Base-by-base conservation (phyloP, 2,329 filamentous ascomycete genomes). In the Aspergillus awamori region DNA sequence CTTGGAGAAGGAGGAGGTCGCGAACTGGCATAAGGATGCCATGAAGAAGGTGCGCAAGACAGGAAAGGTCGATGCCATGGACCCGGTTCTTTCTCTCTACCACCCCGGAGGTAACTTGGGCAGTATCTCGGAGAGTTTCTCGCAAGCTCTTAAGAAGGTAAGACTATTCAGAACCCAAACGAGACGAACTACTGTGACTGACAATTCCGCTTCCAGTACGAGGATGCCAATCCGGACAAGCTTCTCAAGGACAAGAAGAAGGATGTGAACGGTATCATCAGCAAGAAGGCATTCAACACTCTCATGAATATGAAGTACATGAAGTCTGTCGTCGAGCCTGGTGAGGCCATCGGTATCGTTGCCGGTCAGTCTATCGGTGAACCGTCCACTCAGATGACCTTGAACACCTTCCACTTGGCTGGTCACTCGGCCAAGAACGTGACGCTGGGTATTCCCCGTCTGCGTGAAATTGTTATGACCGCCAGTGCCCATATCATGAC, bases 321-420 rank as follows among this genome's bases (percentile, higher is more conserved):
- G 67, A 90, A 89, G 68, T 97, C 93, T 2, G 84, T 97, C 8
- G 90, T 97, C 24, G 94, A 99, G 70, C 92, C 95, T 28, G 95
- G 95, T 49, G 96, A 99, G 80, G 94, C 95, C 26, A 93, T 99
- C 26, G 95, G 95, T 67, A 96, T 99, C 65, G 92, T 99, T 61
- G 96, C 96, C 54, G 93, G 93, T 8, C 95, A 99, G 78, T 98
- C 94, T 33, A 89, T 99, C 45, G 95, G 95, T 74, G 96, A 99
- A 74, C 95, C 96, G 8, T 97, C 93, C 2, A 99, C 95, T 10
- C 95, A 99, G 77, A 99, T 99, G 96, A 99, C 96, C 7, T 82
- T 99, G 58, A 99, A 99, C 80, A 99, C 96, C 28, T 99, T 99
- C 86, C 95, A 99, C 85, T 91, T 99, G 86, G 95, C 95, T 77